phyloP scores from a whole-genome alignment of 495 filamentous ascomycete species.

The Penicillium coffeae region DNA sequence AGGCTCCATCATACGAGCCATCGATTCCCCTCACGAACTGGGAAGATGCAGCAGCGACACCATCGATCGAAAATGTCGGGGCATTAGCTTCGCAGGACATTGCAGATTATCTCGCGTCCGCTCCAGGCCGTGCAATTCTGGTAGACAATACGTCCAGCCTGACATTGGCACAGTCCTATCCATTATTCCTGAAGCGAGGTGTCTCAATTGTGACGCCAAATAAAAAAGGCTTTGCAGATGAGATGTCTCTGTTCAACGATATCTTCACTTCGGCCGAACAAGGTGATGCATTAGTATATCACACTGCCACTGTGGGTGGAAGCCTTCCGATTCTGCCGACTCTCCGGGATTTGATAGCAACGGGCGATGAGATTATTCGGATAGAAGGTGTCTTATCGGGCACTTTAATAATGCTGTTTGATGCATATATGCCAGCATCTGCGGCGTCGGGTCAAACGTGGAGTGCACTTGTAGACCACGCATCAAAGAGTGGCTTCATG shows the following conservation, averaged over 20 bases:
- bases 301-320: conserved; percentile 86
- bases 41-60: conserved; percentile 49
- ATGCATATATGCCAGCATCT: conserved; percentile 44
- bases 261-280: conserved; percentile 64
- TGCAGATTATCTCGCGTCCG: conserved; percentile 60
- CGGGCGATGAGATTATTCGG: conserved; percentile 76
- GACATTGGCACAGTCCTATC: conserved; percentile 71
- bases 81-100: conserved; percentile 58
- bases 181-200: conserved; percentile 66
- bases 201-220: conserved; percentile 91
- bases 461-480: conserved; percentile 79
- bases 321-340: conserved; percentile 88
- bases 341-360: conserved; percentile 78
- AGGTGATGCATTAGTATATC: conserved; percentile 72
- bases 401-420: conserved; percentile 63
- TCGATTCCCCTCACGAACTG: conserved; percentile 51
- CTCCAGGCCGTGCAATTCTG: conserved; percentile 67
- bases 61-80: conserved; percentile 45
- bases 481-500: conserved; percentile 87
- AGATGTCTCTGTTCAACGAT: conserved; percentile 68
- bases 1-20: conserved; percentile 35
- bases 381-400: conserved; percentile 95
- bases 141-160: conserved; percentile 91
- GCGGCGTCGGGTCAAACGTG: conserved; percentile 57
- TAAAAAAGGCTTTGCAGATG: conserved; percentile 88